These are phyloP conservation scores for Jamesozyma piceae DNA, from an alignment of 805 yeast species.

Conservation along the genomic window DNA sequence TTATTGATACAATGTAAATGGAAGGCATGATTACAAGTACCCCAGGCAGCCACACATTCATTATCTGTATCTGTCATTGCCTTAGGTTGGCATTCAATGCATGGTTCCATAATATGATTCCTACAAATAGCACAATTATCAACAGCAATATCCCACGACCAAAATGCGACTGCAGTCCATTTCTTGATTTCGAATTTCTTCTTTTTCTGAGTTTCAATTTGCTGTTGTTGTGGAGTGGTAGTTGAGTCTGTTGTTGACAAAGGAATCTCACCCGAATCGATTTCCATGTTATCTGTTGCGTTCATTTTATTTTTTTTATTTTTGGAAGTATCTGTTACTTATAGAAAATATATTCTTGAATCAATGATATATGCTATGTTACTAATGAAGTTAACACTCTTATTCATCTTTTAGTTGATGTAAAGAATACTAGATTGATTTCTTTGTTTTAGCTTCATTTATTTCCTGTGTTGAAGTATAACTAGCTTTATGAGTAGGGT, in stretches of 20 bases:
- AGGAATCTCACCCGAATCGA: constrained; percentile 13
- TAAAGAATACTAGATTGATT: no score
- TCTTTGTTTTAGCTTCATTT: no score
- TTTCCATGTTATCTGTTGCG: constrained; percentile 20
- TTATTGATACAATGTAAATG: constrained; percentile 93
- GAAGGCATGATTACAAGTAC: constrained; percentile 95
- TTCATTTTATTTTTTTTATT: no score
- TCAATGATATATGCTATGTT: no score
- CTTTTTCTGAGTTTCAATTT: constrained; percentile 26
- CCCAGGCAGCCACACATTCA: constrained; percentile 95
- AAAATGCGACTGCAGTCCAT: constrained; percentile 99
- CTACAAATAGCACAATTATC: constrained; percentile 98
- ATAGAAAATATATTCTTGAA: no score
- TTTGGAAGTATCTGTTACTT: no score
- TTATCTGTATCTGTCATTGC: constrained; percentile 49
- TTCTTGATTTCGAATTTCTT: constrained; percentile 87
- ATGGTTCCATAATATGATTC: constrained; percentile 95
- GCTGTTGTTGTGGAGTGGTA: not conserved
- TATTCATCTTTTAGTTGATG: no score
- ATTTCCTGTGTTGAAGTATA: no score
- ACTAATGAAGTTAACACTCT: no score
- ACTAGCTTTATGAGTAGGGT: no score
- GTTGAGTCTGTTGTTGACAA: not conserved
- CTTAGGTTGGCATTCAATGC: constrained; percentile 91
- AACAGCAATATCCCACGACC: constrained; percentile 97